Evolutionary conservation across 257 asterid species (phyloP), one percentile per base, ranked within the genome.

Genomic region (Nicotiana undulata): DNA sequence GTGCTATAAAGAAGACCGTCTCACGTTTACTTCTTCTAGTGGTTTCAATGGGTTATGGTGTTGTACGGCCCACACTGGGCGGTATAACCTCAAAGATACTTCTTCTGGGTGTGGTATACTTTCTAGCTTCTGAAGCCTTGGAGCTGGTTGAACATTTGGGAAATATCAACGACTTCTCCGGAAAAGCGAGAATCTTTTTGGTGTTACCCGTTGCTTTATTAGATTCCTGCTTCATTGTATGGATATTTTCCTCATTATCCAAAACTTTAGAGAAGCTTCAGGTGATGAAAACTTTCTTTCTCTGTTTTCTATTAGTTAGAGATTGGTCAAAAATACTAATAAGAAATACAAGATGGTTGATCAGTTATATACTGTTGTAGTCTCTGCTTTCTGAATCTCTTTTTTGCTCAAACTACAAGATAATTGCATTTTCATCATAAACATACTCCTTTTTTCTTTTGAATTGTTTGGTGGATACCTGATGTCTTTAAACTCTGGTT

Each of bases 91-190:
- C 91, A 12, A 96, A 90, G 84, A 90, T 96, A 15, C 70, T 89
- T 78, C 91, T 96, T 87, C 94, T 96, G 79, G 97, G 97, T 34
- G 82, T 87, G 63, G 90, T 90, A 5, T 96, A 96, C 86, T 96
- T 96, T 83, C 75, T 90, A 87, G 99, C 99, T 81, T 94, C 99
- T 64, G 99, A 96, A 81, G 99, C 96, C 10, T 85, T 96, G 80
- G 99, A 96, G 88, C 98, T 96, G 58, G 93, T 94, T 80, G 99
- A 96, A 89, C 98, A 96, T 88, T 88, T 96, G 90, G 99, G 98
- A 40, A 96, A 92, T 84, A 91, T 96, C 84, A 96, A 94, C 75
- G 99, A 96, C 86, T 91, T 94, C 56, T 86, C 92, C 29, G 99
- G 99, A 79, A 96, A 93, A 87, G 87, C 96, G 26, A 91, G 97